Conservation (phyloP, 2,329 filamentous ascomycete species). For the Meredithiella fracta region DNA sequence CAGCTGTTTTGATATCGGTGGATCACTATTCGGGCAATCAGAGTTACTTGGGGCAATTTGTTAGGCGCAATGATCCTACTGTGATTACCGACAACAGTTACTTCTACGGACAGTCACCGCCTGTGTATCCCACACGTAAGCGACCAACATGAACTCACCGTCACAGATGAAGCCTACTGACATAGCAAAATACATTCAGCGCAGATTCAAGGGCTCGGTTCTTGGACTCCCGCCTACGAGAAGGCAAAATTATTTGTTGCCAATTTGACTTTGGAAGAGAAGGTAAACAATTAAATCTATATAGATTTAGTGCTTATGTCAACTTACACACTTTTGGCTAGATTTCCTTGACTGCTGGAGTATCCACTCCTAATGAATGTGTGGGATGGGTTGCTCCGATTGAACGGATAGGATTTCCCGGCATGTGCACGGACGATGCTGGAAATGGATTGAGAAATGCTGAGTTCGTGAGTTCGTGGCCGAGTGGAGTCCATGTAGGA, state of each 20-base stretch:
- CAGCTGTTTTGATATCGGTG: too few species aligned
- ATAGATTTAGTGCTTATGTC: not conserved
- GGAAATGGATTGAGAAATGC: slow-evolving; percentile 27
- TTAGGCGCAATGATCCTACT: not conserved
- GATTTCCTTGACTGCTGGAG: slow-evolving; percentile 59
- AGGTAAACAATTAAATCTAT: slow-evolving; percentile 26
- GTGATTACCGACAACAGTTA: slow-evolving; percentile 20
- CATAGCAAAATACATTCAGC: slow-evolving; percentile 20
- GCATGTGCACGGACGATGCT: slow-evolving; percentile 30
- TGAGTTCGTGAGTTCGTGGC: slow-evolving; percentile 31
- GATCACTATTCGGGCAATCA: too few species aligned
- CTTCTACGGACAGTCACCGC: slow-evolving; percentile 35
- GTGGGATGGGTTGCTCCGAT: slow-evolving; percentile 28
- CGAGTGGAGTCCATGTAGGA: slow-evolving; percentile 45
- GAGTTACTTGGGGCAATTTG: not conserved
- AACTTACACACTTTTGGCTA: slow-evolving; percentile 15
- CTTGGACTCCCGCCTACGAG: slow-evolving; percentile 50
- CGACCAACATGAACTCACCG: slow-evolving; percentile 8
- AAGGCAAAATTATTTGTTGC: slow-evolving; percentile 54
- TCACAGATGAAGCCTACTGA: not conserved
- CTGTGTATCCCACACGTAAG: slow-evolving; percentile 36
- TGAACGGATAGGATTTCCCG: slow-evolving; percentile 25
- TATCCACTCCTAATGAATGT: slow-evolving; percentile 36
- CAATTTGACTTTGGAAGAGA: slow-evolving; percentile 59
- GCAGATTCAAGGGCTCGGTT: slow-evolving; percentile 40